These are phyloP conservation scores for Colletotrichum incanum DNA, from an alignment of 2,329 filamentous ascomycete genomes.

Conservation along the genomic window DNA sequence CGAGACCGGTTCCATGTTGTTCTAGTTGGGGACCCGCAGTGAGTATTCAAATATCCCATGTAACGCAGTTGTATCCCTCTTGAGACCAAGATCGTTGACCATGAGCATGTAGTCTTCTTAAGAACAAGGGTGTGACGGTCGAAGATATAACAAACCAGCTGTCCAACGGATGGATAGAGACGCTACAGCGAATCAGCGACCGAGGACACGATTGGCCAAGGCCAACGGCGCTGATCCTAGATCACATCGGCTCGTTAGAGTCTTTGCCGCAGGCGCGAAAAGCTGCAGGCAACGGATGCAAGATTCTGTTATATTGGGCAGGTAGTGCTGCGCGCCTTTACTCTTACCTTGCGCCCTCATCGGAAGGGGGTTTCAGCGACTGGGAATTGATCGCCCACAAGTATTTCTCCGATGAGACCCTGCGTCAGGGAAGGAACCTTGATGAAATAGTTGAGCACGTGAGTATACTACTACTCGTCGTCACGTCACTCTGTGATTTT, in stretches of 20 bases:
- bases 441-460: not conserved
- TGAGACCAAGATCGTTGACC: not conserved
- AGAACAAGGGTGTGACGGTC: not conserved
- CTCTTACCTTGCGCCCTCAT: conserved; percentile 12
- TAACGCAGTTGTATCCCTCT: no score
- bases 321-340: conserved; percentile 19
- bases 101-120: not conserved
- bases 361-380: conserved; percentile 14
- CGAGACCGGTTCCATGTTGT: not conserved
- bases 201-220: not conserved
- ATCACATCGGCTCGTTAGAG: conserved; percentile 2
- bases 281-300: conserved; percentile 1
- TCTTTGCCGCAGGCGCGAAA: not conserved
- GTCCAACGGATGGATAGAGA: conserved; percentile 10
- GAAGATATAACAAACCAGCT: not conserved
- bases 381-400: conserved; percentile 9
- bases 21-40: no score
- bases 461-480: no score
- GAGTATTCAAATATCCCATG: no score
- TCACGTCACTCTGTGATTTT: no score
- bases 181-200: conserved; percentile 2
- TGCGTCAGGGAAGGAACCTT: conserved; percentile 1
- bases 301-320: conserved; percentile 9
- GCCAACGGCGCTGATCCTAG: conserved; percentile 7
- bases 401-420: not conserved